phyloP scores from a whole-genome alignment of 2,329 filamentous ascomycete species.

The Alternaria gansuensis region DNA sequence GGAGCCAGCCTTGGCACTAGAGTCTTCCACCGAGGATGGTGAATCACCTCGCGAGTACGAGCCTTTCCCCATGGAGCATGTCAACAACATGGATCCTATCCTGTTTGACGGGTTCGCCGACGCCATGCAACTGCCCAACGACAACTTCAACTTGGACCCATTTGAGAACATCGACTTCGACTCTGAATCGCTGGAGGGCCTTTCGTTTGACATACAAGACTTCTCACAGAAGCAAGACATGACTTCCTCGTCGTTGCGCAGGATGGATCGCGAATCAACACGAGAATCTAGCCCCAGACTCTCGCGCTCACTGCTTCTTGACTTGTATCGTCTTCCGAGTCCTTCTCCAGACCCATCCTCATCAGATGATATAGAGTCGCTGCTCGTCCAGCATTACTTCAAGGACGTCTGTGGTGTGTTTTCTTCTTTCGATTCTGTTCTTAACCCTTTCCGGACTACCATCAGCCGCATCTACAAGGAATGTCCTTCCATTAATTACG shows the following conservation, averaged over 20 bases:
- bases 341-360: slow-evolving; percentile 49
- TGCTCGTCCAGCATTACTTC: slow-evolving; percentile 71
- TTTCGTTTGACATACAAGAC: slow-evolving; percentile 36
- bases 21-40: slow-evolving; percentile 40
- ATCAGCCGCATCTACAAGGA: slow-evolving; percentile 66
- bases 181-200: slow-evolving; percentile 29
- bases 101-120: slow-evolving; percentile 40
- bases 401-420: slow-evolving; percentile 68
- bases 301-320: slow-evolving; percentile 52
- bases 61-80: slow-evolving; percentile 38
- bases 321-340: slow-evolving; percentile 50
- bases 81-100: slow-evolving; percentile 35
- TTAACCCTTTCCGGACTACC: slow-evolving; percentile 69
- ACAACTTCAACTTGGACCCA: slow-evolving; percentile 39
- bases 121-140: slow-evolving; percentile 32
- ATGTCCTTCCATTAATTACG: slow-evolving; percentile 67
- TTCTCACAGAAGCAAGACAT: slow-evolving; percentile 31
- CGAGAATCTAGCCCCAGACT: slow-evolving; percentile 43
- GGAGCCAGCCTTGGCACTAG: slow-evolving; percentile 27
- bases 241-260: slow-evolving; percentile 20
- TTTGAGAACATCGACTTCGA: slow-evolving; percentile 44
- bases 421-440: slow-evolving; percentile 70
- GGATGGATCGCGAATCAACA: slow-evolving; percentile 28
- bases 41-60: slow-evolving; percentile 39
- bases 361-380: slow-evolving; percentile 60